Conservation (phyloP, 208 protist species). For the Crithidia sp. region DNA sequence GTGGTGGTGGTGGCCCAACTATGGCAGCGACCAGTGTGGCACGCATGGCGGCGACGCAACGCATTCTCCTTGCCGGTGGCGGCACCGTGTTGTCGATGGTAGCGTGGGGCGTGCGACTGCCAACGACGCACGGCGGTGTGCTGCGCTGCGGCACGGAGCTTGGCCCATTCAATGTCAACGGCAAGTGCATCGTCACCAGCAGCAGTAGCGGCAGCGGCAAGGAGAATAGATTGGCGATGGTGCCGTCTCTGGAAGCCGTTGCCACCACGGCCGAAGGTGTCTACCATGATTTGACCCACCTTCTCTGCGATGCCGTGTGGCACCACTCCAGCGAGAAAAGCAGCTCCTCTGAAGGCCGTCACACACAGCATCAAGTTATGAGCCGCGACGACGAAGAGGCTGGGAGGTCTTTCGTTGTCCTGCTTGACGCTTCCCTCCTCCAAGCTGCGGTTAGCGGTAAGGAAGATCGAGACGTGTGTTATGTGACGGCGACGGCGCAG, state of each 20-base stretch:
- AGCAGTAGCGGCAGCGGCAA: background rate
- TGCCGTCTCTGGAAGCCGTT: background rate
- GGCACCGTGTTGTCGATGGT: slow-evolving; percentile 8
- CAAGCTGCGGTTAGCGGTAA: background rate
- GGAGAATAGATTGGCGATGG: background rate
- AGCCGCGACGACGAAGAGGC: background rate
- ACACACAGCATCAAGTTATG: background rate
- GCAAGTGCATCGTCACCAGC: background rate
- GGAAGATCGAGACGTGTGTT: background rate
- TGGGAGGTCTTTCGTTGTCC: slow-evolving; percentile 9
- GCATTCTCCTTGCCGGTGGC: slow-evolving; percentile 3
- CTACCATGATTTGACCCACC: slow-evolving; percentile 20
- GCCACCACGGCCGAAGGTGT: slow-evolving; percentile 11
- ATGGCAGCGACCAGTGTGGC: background rate
- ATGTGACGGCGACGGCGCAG: background rate
- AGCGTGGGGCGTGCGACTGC: background rate
- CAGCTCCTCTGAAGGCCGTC: background rate
- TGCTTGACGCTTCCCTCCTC: slow-evolving; percentile 20
- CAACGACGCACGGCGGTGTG: background rate
- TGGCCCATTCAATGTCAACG: background rate
- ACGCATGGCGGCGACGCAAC: background rate
- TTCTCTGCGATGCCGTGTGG: slow-evolving; percentile 7
- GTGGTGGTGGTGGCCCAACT: background rate
- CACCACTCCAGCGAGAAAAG: background rate
- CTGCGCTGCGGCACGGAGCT: background rate